Evolutionary conservation across 257 asterid species (phyloP), one percentile per base, ranked within the genome.

Genomic region (Plantago ovata): DNA sequence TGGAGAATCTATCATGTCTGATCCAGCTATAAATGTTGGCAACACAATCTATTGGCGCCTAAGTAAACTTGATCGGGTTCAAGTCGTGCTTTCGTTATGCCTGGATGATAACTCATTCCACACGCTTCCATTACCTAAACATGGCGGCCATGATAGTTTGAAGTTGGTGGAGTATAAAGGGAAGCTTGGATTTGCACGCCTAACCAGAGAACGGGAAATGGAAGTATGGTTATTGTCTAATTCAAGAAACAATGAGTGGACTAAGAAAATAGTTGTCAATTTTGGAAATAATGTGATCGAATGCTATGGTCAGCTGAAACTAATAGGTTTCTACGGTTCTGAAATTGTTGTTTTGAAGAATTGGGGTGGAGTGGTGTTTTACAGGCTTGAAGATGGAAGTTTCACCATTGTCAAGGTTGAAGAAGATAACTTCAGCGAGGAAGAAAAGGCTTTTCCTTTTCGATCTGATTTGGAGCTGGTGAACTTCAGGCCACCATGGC

Each of bases 91-190:
- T 9, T 14, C 15, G 5, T 47, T 65, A 10, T 16, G 57, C 18
- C 20, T 13, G 6, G 18, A 32, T 5, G 7, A 52, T 8, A 10
- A 7, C 1, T 20, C 38, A 13, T 44, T 61, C 39, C 16, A 28
- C 2, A 61, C 13, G 16, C 61, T 66, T 16, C 14, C 45, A 1
- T 23, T 66, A 4, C 66, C 63, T 3, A 24, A 61, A 0, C 9
- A 54, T 38, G 7, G 6, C 9, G 10, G 10, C 13, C 3, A 54
- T 13, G 7, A 15, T 0, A 0, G 2, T 10, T 38, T 41, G 15
- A 23, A 53, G 22, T 22, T 72, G 3, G 4, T 67, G 18, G 61
- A 58, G 5, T 62, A 66, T 9, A 7, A 62, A 23, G 73, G 69
- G 0, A 57, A 55, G 10, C 63, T 72, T 2, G 56, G 77, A 9